A percentile compares a stretch with the other conserved stretches of the same genome.
Evolutionary conservation across 148 eudicot species (phyloP).

Genomic region (Spergularia marina): DNA sequence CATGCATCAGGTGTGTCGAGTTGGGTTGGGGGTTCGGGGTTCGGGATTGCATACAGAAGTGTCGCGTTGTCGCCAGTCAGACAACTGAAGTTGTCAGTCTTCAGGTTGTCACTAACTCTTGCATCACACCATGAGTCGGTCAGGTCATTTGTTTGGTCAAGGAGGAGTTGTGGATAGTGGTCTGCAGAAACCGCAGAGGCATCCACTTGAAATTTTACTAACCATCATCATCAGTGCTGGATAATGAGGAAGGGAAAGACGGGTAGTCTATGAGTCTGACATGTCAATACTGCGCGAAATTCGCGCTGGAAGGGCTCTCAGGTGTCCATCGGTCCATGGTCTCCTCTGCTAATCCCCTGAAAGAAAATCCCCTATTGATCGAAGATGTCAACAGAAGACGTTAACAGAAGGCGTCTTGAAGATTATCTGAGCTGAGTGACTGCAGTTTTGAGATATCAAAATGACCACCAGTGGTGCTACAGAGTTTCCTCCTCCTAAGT

Average conservation of each 20-base stretch:
- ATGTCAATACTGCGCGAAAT: slow-evolving; percentile 12
- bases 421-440: slow-evolving; percentile 17
- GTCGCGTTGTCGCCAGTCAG: slow-evolving; percentile 64
- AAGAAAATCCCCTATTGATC: not conserved
- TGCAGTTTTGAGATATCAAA: slow-evolving; percentile 7
- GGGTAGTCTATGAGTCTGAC: slow-evolving; percentile 11
- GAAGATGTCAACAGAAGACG: not conserved
- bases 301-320: slow-evolving; percentile 3
- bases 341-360: slow-evolving; percentile 17
- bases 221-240: slow-evolving; percentile 22
- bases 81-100: slow-evolving; percentile 55
- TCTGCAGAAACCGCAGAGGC: slow-evolving; percentile 5
- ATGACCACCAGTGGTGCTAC: slow-evolving; percentile 18
- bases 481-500: slow-evolving; percentile 10
- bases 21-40: slow-evolving; percentile 47
- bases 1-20: slow-evolving; percentile 79
- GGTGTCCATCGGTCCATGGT: slow-evolving; percentile 14
- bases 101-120: slow-evolving; percentile 56
- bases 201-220: slow-evolving; percentile 8
- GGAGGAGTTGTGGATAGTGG: slow-evolving; percentile 19
- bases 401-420: not conserved
- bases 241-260: slow-evolving; percentile 11
- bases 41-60: slow-evolving; percentile 51
- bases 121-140: slow-evolving; percentile 44
- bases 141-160: slow-evolving; percentile 26